These are phyloP conservation scores for Lichtheimia ramosa DNA, from an alignment of 371 early-diverging fungal genomes.

Conservation along the genomic window DNA sequence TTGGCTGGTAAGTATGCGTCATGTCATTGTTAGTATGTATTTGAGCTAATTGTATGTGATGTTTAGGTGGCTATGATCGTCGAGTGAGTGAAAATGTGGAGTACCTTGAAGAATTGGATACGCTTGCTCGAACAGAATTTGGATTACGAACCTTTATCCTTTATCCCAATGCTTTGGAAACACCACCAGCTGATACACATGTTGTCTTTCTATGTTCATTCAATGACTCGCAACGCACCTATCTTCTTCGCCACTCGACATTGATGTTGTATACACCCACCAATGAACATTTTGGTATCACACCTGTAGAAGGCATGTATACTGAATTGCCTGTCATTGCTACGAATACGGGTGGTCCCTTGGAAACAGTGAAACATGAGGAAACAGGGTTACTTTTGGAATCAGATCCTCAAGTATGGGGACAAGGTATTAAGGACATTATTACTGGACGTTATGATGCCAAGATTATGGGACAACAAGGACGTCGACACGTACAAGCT, in stretches of 20 bases:
- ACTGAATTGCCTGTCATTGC: constrained; percentile 86
- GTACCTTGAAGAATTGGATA: constrained; percentile 70
- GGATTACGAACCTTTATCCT: constrained; percentile 48
- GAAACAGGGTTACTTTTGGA: constrained; percentile 78
- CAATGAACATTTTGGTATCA: constrained; percentile 96
- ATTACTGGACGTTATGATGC: constrained; percentile 32
- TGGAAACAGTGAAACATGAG: constrained; percentile 73
- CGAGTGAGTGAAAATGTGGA: constrained; percentile 87
- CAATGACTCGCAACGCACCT: constrained; percentile 77
- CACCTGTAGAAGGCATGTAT: constrained; percentile 96
- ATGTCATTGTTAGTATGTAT: background rate
- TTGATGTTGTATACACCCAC: constrained; percentile 89
- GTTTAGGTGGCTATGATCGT: constrained; percentile 83
- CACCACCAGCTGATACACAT: constrained; percentile 50
- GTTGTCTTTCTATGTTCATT: constrained; percentile 90
- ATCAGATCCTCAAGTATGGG: constrained; percentile 65
- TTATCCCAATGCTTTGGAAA: constrained; percentile 24
- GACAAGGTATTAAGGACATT: constrained; percentile 55
- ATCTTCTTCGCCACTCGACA: constrained; percentile 62
- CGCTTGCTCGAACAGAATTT: constrained; percentile 47
- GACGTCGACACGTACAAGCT: constrained; percentile 60
- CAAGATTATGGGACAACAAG: constrained; percentile 60
- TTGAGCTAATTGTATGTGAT: no score
- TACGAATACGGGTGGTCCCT: constrained; percentile 84
- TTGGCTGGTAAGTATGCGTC: constrained; percentile 46